Evolutionary conservation across 1,284 basidiomycete species (phyloP), one percentile per base, ranked within the genome.

Genomic region (Sporisorium reilianum): DNA sequence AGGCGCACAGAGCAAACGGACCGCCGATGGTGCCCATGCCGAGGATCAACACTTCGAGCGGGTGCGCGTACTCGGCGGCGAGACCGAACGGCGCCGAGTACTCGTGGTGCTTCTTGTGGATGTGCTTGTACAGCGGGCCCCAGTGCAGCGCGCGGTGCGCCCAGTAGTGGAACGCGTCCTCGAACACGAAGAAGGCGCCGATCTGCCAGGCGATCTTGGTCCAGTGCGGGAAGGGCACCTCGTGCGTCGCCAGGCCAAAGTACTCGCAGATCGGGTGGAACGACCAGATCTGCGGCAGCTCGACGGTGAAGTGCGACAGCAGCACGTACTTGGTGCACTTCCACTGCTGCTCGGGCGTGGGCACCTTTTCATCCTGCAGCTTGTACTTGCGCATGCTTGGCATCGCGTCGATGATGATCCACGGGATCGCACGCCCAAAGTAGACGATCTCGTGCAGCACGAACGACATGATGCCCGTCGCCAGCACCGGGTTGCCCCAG

Each of bases 11-110:
- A 57, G 96, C 87, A 61, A 98, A 87, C 1, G 96, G 96, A 3
- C 94, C 94, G 23, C 61, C 92, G 89, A 97, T 91, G 11, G 94
- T 96, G 50, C 95, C 95, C 25, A 90, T 90, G 34, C 87, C 88
- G 52, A 97, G 91, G 79, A 97, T 95, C 85, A 95, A 89, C 59
- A 95, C 93, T 86, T 97, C 95, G 14, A 93, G 90, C 0, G 95
- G 95, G 86, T 97, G 95, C 0, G 95, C 94, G 84, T 97, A 99
- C 86, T 99, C 97, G 14, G 97, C 96, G 9, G 96, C 95, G 51
- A 99, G 90, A 80, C 96, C 96, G 84, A 98, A 97, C 0, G 96
- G 96, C 22, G 96, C 95, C 22, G 92, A 92, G 87, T 95, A 97
- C 85, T 97, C 95, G 90, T 98, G 96, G 86, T 98, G 83, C 77